phyloP scores from a whole-genome alignment of 139 green algal species.

The Pleodorina starrii region DNA sequence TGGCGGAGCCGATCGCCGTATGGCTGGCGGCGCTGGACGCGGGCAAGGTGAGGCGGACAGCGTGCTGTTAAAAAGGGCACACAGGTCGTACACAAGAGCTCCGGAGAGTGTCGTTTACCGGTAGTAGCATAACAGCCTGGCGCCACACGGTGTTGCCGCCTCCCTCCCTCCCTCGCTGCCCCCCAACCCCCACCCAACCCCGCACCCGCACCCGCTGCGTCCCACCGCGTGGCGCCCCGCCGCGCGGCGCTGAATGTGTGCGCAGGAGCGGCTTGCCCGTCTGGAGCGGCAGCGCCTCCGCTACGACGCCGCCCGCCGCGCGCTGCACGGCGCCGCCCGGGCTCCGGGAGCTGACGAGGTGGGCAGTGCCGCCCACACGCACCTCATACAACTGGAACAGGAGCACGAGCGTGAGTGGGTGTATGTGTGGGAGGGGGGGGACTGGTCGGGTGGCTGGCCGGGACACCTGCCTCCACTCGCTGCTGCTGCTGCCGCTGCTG shows the following conservation, averaged over 20 bases:
- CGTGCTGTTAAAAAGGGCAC: no score
- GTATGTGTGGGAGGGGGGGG: neutral
- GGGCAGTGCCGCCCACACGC: slow-evolving; percentile 5
- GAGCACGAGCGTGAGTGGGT: slow-evolving; percentile 33
- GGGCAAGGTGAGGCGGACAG: slow-evolving; percentile 40
- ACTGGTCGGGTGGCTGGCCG: no score
- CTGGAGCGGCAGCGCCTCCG: slow-evolving; percentile 23
- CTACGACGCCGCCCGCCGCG: slow-evolving; percentile 28
- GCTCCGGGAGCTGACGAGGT: slow-evolving; percentile 4
- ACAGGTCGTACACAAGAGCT: no score
- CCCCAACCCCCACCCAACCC: neutral
- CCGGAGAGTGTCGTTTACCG: no score
- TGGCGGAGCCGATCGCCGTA: slow-evolving; percentile 11
- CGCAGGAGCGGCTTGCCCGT: slow-evolving; percentile 19
- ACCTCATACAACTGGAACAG: slow-evolving; percentile 15
- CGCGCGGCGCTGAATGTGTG: no score
- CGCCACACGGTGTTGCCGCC: neutral
- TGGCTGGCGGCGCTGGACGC: slow-evolving; percentile 37
- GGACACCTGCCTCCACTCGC: no score
- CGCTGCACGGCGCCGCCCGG: slow-evolving; percentile 19
- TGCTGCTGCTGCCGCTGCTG: no score
- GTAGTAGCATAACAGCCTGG: no score
- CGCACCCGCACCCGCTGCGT: neutral
- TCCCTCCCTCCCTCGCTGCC: neutral
- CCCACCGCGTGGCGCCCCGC: no score